phyloP scores from a whole-genome alignment of 352 stramenopile species.

The Paralagenidium karlingii region DNA sequence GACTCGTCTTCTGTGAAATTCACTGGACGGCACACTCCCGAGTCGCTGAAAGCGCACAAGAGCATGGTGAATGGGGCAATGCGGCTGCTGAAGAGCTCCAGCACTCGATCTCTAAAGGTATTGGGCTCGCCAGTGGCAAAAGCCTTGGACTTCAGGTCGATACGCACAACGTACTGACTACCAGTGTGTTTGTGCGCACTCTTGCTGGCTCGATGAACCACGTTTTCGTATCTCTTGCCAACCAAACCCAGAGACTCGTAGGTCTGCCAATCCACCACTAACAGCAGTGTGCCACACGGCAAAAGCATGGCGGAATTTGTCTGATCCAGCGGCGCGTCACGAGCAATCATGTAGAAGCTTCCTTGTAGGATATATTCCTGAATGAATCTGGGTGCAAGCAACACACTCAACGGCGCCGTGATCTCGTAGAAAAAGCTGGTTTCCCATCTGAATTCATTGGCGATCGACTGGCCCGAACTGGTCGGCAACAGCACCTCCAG shows the following conservation, averaged over 20 bases:
- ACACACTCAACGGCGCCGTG: conserved; percentile 24
- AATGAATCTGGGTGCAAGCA: conserved; percentile 48
- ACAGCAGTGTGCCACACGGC: conserved; percentile 40
- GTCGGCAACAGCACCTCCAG: conserved; percentile 47
- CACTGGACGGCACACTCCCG: conserved; percentile 41
- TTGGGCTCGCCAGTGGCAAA: conserved; percentile 13
- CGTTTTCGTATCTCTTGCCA: conserved; percentile 39
- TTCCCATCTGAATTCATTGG: conserved; percentile 55
- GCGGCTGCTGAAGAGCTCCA: conserved; percentile 24
- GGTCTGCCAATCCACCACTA: conserved; percentile 46
- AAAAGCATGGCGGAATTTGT: conserved; percentile 53
- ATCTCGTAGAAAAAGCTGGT: conserved; percentile 74
- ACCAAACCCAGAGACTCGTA: conserved; percentile 64
- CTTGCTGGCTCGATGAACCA: conserved; percentile 8
- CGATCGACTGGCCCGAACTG: conserved; percentile 11
- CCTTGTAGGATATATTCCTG: conserved; percentile 35
- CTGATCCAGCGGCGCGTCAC: conserved; percentile 51
- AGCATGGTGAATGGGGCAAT: conserved; percentile 54
- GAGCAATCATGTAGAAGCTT: conserved; percentile 54
- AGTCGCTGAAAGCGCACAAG: conserved; percentile 54
- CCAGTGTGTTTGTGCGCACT: conserved; percentile 8
- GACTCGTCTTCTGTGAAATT: conserved; percentile 58
- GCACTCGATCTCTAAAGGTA: conserved; percentile 20
- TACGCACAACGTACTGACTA: conserved; percentile 34
- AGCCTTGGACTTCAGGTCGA: conserved; percentile 38